Evolutionary conservation across 805 yeast genomes (phyloP).

Genomic region (Saccharomycopsis sp.): DNA sequence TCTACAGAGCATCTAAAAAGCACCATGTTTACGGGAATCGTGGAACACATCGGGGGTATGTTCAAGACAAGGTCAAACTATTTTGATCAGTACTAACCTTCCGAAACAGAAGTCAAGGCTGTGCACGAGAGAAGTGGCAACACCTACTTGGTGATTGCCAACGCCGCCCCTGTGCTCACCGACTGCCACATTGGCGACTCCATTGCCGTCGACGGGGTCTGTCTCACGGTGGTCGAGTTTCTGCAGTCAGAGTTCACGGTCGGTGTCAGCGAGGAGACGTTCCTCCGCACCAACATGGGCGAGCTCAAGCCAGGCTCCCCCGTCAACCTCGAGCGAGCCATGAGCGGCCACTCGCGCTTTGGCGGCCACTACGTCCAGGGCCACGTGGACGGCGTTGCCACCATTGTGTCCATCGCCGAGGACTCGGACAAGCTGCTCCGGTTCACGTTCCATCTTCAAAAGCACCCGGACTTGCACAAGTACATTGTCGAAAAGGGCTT

Average conservation of each 20-base stretch:
- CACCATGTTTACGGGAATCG: constrained; percentile 6
- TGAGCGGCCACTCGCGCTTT: constrained; percentile 55
- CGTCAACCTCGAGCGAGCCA: constrained; percentile 91
- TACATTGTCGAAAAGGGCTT: constrained; percentile 95
- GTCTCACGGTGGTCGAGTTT: constrained; percentile 88
- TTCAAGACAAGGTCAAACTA: background rate
- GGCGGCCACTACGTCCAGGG: constrained; percentile 99
- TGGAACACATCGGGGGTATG: constrained; percentile 7
- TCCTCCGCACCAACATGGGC: constrained; percentile 72
- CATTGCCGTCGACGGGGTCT: constrained; percentile 79
- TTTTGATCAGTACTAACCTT: background rate
- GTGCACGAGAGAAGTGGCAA: constrained; percentile 8
- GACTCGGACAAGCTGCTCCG: constrained; percentile 74
- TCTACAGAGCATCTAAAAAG: no score
- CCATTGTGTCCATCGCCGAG: constrained; percentile 39
- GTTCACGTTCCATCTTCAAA: constrained; percentile 54
- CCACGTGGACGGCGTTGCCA: constrained; percentile 86
- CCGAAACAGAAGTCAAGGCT: background rate
- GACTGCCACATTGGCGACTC: constrained; percentile 95
- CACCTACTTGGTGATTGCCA: constrained; percentile 2
- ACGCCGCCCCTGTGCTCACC: constrained; percentile 35
- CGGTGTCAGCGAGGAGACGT: constrained; percentile 89
- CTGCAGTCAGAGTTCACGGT: constrained; percentile 57
- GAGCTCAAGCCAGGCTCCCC: constrained; percentile 43
- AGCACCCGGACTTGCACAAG: constrained; percentile 29